Base-by-base conservation (phyloP, 345 rosid species). In the Eucalyptus globulus region DNA sequence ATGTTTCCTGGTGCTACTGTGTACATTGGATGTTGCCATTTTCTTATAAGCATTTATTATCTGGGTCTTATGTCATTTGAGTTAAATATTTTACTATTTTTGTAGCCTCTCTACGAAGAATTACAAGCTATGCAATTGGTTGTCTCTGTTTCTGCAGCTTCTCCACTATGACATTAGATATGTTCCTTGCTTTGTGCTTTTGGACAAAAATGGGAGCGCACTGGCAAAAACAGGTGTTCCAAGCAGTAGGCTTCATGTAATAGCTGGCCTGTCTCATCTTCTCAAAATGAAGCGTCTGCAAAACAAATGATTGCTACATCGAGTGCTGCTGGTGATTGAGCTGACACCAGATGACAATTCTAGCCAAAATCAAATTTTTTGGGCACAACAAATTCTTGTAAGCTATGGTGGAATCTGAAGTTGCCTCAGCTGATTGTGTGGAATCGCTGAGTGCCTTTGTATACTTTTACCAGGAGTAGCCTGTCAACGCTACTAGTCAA, bases 221-320 rank as follows among this genome's bases (percentile, higher is more conserved):
- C 90, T 97, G 88, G 98, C 97, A 43, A 97, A 96, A 87, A 96
- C 98, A 2, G 99, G 99, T 80, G 90, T 97, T 88, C 99, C 99
- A 9, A 94, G 92, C 92, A 97, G 97, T 89, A 94, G 98, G 86
- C 92, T 94, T 34, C 99, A 97, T 92, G 99, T 96, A 80, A 94
- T 97, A 49, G 99, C 99, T 1, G 99, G 98, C 62, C 90, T 98
- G 62, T 95, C 98, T 90, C 97, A 97, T 92, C 96, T 97, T 92
- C 98, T 96, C 92, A 95, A 94, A 90, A 90, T 95, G 93, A 97
- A 94, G 91, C 94, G 94, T 16, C 95, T 94, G 6, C 56, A 56
- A 67, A 67, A 87, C 44, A 69, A 60, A 34, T 76, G 56, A 86
- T 37, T 86, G 47, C 85, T 40, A 21, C 29, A 40, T 40, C 9